Evolutionary conservation across 768 basidiomycete species (phyloP), one percentile per base, ranked within the genome.

Genomic region (Lepiota subincarnata): DNA sequence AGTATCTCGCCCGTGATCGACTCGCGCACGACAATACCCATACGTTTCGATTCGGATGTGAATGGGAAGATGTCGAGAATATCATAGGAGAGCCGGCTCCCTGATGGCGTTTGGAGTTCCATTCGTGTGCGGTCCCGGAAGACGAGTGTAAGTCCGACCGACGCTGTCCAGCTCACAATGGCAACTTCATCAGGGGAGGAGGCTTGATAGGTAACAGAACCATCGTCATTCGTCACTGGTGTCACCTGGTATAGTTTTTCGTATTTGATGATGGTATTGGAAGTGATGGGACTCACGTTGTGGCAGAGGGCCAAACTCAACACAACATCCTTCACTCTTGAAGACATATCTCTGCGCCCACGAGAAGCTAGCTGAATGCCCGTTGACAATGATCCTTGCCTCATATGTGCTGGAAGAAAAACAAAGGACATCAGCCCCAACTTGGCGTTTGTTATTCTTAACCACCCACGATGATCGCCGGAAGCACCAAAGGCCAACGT

Each of bases 161-260:
- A 94, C 57, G 92, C 87, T 7, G 97, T 98, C 92, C 93, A 98
- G 56, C 85, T 86, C 35, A 99, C 96, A 60, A 99, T 98, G 39
- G 97, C 97, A 40, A 98, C 97, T 73, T 99, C 97, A 63, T 99
- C 97, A 0, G 97, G 97, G 1, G 97, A 99, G 0, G 95, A 96
- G 0, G 97, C 97, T 76, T 99, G 96, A 66, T 98, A 99, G 0
- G 96, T 98, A 36, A 97, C 82, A 1, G 85, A 84, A 6, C 92
- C 93, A 61, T 99, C 96, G 61, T 98, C 95, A 64, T 97, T 96
- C 13, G 78, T 82, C 3, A 96, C 92, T 1, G 97, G 97, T 0
- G 96, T 99, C 35, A 98, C 94, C 95, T 97, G 58, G 0, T 39
- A 34, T 20, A 50, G 8, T 31, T 5, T 22, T 8, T 28, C 22